A percentile compares a stretch with the other conserved stretches of the same genome.
Conservation (phyloP, 106 monocot species). For the Iris macrosiphon region DNA sequence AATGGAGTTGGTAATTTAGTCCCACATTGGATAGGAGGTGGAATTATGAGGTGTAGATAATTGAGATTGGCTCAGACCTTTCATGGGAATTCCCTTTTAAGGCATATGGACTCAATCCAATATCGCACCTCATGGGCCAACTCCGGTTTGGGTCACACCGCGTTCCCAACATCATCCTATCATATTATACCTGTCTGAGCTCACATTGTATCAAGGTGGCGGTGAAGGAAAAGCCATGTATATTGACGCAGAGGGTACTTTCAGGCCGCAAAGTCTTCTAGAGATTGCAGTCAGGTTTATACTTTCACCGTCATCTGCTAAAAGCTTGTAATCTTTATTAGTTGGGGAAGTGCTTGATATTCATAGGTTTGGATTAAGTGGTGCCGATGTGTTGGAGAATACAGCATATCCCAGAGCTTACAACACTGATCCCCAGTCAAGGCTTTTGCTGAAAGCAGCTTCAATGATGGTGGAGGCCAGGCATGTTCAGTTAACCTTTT, state of each 20-base stretch:
- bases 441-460: conserved; percentile 93
- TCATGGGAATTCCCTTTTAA: too few relatives aligned
- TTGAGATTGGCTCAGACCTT: too few relatives aligned
- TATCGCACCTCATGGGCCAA: too few relatives aligned
- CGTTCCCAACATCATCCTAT: too few relatives aligned
- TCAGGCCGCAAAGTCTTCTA: conserved; percentile 91
- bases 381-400: conserved; percentile 94
- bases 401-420: conserved; percentile 97
- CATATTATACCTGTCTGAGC: conserved; percentile 36
- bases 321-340: neutral
- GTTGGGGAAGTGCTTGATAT: neutral
- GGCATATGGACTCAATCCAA: too few relatives aligned
- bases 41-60: too few relatives aligned
- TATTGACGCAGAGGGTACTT: conserved; percentile 97
- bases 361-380: conserved; percentile 85
- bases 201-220: conserved; percentile 95
- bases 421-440: conserved; percentile 96
- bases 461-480: conserved; percentile 99
- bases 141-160: too few relatives aligned
- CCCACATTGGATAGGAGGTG: too few relatives aligned
- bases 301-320: neutral
- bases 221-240: conserved; percentile 97
- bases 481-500: conserved; percentile 23
- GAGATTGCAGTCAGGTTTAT: conserved; percentile 91
- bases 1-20: too few relatives aligned